These are phyloP conservation scores for Cyclotella cryptica DNA, from an alignment of 108 stramenopile genomes.

Conservation along the genomic window DNA sequence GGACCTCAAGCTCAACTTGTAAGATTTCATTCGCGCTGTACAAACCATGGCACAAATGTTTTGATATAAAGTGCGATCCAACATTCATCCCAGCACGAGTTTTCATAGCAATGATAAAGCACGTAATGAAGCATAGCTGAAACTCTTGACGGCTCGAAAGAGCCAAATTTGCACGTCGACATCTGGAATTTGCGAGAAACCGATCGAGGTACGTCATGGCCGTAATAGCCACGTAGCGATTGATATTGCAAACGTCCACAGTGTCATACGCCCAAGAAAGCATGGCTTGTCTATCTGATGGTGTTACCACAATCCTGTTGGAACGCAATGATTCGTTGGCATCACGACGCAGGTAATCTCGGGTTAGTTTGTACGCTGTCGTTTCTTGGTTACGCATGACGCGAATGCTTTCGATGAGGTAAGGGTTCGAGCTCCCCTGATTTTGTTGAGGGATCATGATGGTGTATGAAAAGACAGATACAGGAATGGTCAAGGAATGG, in stretches of 20 bases:
- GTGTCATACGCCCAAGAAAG: background rate
- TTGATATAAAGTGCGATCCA: background rate
- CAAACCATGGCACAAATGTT: background rate
- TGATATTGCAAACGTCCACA: background rate
- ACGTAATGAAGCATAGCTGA: conserved; percentile 2
- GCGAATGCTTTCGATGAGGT: background rate
- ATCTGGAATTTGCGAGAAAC: background rate
- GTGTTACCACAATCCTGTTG: background rate
- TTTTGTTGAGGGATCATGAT: too few relatives aligned
- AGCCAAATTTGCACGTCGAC: background rate
- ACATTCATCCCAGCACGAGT: background rate
- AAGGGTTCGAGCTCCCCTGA: background rate
- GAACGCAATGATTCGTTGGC: too few relatives aligned
- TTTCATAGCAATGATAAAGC: background rate
- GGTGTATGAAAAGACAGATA: too few relatives aligned
- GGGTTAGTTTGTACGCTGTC: background rate
- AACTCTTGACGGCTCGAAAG: background rate
- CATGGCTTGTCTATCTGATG: background rate
- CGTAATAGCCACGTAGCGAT: background rate
- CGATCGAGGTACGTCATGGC: conserved; percentile 9
- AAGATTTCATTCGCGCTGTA: background rate
- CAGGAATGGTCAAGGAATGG: too few relatives aligned
- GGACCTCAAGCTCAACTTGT: background rate
- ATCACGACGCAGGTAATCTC: background rate
- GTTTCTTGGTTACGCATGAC: background rate